Percentiles rank a stretch among this genome's conserved stretches.
phyloP scores from a whole-genome alignment of 2,329 filamentous ascomycete species.

The Colletotrichum eremochloae region DNA sequence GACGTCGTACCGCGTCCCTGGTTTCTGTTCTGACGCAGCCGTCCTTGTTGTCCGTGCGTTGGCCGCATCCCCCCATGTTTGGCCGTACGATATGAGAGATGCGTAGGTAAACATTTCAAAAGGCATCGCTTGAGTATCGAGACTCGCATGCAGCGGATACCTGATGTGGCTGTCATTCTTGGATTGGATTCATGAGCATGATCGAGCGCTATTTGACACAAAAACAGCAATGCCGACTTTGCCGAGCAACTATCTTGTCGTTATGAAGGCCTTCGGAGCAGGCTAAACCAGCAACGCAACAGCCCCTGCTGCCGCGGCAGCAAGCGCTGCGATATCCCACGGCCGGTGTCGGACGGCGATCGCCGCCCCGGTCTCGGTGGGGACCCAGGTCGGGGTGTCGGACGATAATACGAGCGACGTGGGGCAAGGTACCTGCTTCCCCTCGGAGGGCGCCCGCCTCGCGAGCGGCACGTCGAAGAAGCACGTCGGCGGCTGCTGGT shows the following conservation, averaged over 20 bases:
- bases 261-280: background rate
- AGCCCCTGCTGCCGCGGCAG: background rate
- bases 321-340: background rate
- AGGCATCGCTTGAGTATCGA: background rate
- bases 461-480: background rate
- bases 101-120: background rate
- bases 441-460: background rate
- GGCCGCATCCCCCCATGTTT: background rate
- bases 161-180: background rate
- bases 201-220: background rate
- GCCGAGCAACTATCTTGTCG: background rate
- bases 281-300: background rate
- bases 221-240: too few relatives aligned
- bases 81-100: background rate
- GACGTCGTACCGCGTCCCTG: conserved; percentile 41
- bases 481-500: conserved; percentile 16
- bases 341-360: background rate
- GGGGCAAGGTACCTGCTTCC: background rate
- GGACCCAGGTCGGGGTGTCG: background rate
- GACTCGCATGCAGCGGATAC: too few relatives aligned
- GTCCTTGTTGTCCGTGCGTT: background rate
- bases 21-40: conserved; percentile 37
- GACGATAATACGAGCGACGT: background rate
- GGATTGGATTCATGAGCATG: background rate
- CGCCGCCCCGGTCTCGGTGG: background rate